Evolutionary conservation across 2,329 filamentous ascomycete species (phyloP), one percentile per base, ranked within the genome.

Genomic region (Diaporthe australafricana): DNA sequence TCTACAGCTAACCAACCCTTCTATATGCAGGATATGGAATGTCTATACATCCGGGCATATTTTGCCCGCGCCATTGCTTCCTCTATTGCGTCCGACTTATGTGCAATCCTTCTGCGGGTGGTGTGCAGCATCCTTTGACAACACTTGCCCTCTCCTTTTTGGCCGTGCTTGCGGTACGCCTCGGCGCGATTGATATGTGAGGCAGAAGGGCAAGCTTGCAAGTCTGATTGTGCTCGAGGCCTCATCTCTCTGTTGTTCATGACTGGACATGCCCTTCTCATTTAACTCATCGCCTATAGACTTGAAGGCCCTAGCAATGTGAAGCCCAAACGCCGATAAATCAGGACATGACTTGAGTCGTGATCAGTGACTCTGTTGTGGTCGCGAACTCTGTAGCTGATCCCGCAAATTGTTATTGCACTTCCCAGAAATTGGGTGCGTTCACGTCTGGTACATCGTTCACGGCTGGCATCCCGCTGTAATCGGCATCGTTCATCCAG

Each of bases 401-500:
- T 27, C n/a, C 22, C 8, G 42, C 42, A n/a, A 22, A 38, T n/a
- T 17, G 25, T 22, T 62, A 71, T 69, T 50, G 35, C 16, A 52
- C 66, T 16, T 68, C 66, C 70, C 70, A 71, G n/a, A 71, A 71
- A 40, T 69, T 71, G 32, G 63, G 70, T 12, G n/a, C 70, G 7
- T 69, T 71, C 25, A 67, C 65, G 17, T 71, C 70, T 17, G 70
- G 47, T 2, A 55, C 70, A 2, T 68, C 53, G 25, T 57, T 68
- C 20, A 71, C 70, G 20, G 66, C 45, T n/a, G 65, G 32, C 35
- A 68, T 30, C 7, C 55, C 55, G 2, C 35, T 62, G 65, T 71
- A 71, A 38, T 71, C 70, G 53, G 57, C 63, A 65, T 87, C 84
- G 47, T 81, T 81, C 79, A 87, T 83, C 85, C 86, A 88, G 69